Base-by-base conservation (phyloP, 2,329 filamentous ascomycete species). In the Aspergillus thermomutatus region DNA sequence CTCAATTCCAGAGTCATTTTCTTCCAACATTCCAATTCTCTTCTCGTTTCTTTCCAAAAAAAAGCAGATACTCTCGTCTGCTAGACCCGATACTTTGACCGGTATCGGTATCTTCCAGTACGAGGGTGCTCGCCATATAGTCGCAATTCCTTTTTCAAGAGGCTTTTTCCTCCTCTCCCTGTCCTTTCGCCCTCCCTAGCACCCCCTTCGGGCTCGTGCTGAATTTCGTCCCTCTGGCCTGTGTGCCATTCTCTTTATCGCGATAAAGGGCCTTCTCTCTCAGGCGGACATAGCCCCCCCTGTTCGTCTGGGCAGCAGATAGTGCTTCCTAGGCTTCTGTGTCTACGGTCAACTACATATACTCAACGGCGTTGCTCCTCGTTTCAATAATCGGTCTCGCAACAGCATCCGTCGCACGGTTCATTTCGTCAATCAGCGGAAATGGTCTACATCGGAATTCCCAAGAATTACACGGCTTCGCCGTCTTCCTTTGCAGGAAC, bases 231-330 rank as follows among this genome's bases (percentile, higher is more conserved):
- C 89, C 89, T 92, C 89, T 70, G 72, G 70, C 66, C 68, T 70
- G 89, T 72, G 84, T 85, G 90, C 91, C 90, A 93, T 89, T 90
- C 84, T 83, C 81, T 77, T 77, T 67, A 69, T 77, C 68, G 76
- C 76, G 77, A 84, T 82, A 84, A 89, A 94, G 91, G 91, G 91
- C 90, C 91, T 94, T 92, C 91, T 94, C 89, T 82, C 90, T 92
- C 90, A 90, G 87, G 84, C 91, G 90, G 83, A 90, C 89, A 83
- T 88, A 86, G 86, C 89, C 69, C 70, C 64, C 70, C 91, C 88
- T 85, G 89, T 92, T 92, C 91, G 90, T 93, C 91, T 95, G 91
- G 86, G 91, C 84, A 87, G 90, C 87, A 95, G 92, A 91, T 89
- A 92, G 91, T 90, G 92, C 91, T 94, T 89, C 89, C 89, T 83